Evolutionary conservation across 164 flowering plant genomes (phyloP), one percentile per base, ranked within the genome.

Genomic region (Taxillus chinensis): DNA sequence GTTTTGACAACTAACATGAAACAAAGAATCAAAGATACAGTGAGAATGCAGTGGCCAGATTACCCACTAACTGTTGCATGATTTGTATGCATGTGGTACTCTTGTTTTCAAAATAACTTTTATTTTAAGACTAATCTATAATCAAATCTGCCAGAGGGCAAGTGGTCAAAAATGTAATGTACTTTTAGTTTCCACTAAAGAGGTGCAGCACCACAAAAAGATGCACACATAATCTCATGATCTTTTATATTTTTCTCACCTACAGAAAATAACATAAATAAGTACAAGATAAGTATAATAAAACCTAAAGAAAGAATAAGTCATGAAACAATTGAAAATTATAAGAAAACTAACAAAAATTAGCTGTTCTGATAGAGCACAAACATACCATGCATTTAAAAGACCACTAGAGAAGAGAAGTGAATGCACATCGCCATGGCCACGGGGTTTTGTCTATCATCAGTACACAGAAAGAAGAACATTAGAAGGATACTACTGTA

Each of bases 391-490:
- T 57, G 11, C 54, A 55, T 79, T 79, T 40, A 95, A 82, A 73
- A 91, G 82, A 57, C 95, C 93, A 61, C 92, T 87, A 17, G 97
- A 89, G 70, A 83, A 89, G 53, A 95, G 90, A 71, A 95, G 96
- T 66, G 95, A 67, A 72, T 95, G 99, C 63, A 95, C 99, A 78
- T 95, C 99, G 39, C 99, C 99, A 76, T 95, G 99, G 52, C 99
- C 99, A 74, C 89, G 99, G 69, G 99, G 99, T 77, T 95, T 95
- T 61, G 99, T 95, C 99, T 95, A 59, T 39, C 64, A 62, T 27
- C 27, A 27, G 2, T 41, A 72, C 40, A 45, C 39, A 70, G 27
- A 59, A 38, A 64, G 10, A 37, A 41, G 39, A 45, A 46, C 2
- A 42, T 41, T 41, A 41, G 16, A 68, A 58, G 62, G 41, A 54